Evolutionary conservation across 2,329 filamentous ascomycete species (phyloP), one percentile per base, ranked within the genome.

Genomic region (Diaporthe destruens): DNA sequence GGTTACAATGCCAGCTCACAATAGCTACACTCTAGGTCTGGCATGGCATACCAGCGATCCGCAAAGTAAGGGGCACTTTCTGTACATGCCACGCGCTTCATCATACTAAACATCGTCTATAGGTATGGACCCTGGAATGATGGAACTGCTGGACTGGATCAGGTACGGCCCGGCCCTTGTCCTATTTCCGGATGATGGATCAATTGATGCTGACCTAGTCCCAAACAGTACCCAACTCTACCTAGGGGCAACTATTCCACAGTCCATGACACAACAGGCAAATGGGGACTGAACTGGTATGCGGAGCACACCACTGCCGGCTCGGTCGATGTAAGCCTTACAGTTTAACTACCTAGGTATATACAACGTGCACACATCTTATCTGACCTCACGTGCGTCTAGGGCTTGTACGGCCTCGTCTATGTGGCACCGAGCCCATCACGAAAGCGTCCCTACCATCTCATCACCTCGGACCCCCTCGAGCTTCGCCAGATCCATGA

Each of bases 281-380:
- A 18, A 6, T 75, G 74, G 74, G 74, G 74, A 18, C 11, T 75
- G 36, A 75, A 72, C 39, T 75, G 74, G 74, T 75, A 75, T 39
- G 69, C 59, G 16, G 74, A 75, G 12, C 74, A 75, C 49, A 75
- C 74, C 6, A 74, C 73, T 29, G 74, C 74, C 3, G 73, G 59
- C 32, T 73, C 73, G 4, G 69, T 54, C 7, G 73, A 75, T 39
- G 71, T 73, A 36, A 74, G 71, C 36, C 1, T 14, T 18, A 39
- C 20, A 4, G 36, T 5, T 6, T 29, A 36, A 18, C 4, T 7
- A n/a, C n/a, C n/a, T n/a, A n/a, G n/a, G n/a, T n/a, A 23, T 7
- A 25, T 11, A 36, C 20, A 12, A n/a, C 20, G 5, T 16, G 44
- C 20, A 3, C 7, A 23, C 20, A 49, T 49, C 20, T 9, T 18